Base-by-base conservation (phyloP, 1,284 basidiomycete genomes). In the Trametes pubescens region DNA sequence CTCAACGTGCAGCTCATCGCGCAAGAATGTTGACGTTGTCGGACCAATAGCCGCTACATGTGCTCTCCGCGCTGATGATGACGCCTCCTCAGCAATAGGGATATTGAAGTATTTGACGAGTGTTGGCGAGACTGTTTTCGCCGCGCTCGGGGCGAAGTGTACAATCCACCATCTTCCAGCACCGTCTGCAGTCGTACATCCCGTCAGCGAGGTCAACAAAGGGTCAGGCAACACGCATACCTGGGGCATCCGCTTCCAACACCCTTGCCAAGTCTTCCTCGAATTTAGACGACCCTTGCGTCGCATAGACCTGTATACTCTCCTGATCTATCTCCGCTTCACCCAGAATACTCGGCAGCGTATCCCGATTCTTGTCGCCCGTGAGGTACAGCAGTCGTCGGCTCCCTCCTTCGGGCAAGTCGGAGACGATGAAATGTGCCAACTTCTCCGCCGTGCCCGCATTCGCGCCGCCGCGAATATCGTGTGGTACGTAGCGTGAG, bases 351-450 rank as follows among this genome's bases (percentile, higher is more conserved):
- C 65, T 77, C 0, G 85, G 79, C 2, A 94, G 74, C 0, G 85
- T 89, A 67, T 93, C 91, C 18, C 85, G 81, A 65, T 91, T 94
- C 80, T 93, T 94, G 80, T 94, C 93, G 18, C 92, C 92, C 6
- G 86, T 90, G 9, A 95, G 81, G 73, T 92, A 93, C 13, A 95
- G 74, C 56, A 94, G 69, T 43, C 70, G 79, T 46, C 65, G 70
- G 1, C 60, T 47, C 18, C 43, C 34, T 5, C 18, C 18, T 37
- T 47, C 26, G 0, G 71, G 52, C 40, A 81, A 61, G 58, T 89
- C 84, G 0, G 75, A 69, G 43, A 88, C 71, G 66, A 94, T 90
- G 73, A 86, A 90, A 9, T 75, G 78, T 0, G 87, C 92, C 18
- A 95, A 84, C 49, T 81, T 77, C 69, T 89, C 88, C 13, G 85